Evolutionary conservation across 495 filamentous ascomycete species (phyloP).

Genomic region (Aspergillus ostianus): DNA sequence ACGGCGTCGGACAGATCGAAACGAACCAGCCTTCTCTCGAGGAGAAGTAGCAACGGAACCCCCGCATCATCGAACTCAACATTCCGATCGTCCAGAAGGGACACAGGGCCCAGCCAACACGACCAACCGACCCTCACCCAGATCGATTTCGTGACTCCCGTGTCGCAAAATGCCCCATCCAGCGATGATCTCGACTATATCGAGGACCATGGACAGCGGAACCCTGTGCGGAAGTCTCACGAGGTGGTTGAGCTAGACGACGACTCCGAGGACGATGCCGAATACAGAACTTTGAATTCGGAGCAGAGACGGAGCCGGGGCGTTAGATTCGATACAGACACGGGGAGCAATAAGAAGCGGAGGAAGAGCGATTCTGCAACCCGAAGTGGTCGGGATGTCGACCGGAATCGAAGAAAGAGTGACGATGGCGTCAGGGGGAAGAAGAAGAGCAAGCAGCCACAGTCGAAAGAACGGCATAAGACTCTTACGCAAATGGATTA

Average conservation of each 20-base stretch:
- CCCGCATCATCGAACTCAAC: constrained; percentile 25
- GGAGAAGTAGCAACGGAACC: constrained; percentile 19
- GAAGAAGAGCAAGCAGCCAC: constrained; percentile 25
- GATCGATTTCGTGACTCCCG: constrained; percentile 39
- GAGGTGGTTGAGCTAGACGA: constrained; percentile 30
- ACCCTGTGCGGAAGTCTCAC: constrained; percentile 1
- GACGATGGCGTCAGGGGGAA: constrained; percentile 17
- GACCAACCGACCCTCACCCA: constrained; percentile 45
- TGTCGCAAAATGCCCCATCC: constrained; percentile 18
- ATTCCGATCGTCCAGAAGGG: constrained; percentile 23
- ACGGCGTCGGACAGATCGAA: constrained; percentile 22
- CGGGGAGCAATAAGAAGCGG: constrained; percentile 9
- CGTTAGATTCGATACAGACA: constrained; percentile 22
- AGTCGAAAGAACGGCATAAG: constrained; percentile 31
- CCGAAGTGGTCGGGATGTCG: not conserved
- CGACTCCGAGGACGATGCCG: constrained; percentile 27
- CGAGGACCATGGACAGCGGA: constrained; percentile 7
- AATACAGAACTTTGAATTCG: constrained; percentile 22
- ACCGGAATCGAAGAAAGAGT: constrained; percentile 22
- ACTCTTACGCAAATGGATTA: constrained; percentile 51
- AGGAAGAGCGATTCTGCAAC: constrained; percentile 14
- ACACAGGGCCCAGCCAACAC: constrained; percentile 16
- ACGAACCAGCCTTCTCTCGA: constrained; percentile 11
- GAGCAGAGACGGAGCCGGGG: constrained; percentile 15
- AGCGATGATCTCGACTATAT: constrained; percentile 38